Base-by-base conservation (phyloP, 2,329 filamentous ascomycete genomes). In the Trichophyton simii region DNA sequence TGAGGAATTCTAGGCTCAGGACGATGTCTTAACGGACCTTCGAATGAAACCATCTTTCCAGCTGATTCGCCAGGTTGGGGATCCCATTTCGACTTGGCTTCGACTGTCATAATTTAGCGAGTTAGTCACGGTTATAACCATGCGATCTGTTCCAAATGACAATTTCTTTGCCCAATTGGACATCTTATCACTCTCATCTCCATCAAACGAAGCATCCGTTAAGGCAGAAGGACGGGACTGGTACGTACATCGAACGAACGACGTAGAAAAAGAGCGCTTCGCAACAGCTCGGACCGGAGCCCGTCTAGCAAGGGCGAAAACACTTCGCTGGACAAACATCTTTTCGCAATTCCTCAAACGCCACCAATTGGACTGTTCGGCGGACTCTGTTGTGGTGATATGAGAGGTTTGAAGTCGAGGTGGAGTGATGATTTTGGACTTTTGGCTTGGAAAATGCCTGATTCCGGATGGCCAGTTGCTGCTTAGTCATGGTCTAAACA, bases 241-340 rank as follows among this genome's bases (percentile, higher is more conserved):
- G 70, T 67, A 79, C 77, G 68, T 77, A 79, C 77, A 70, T 69
- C 76, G 76, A 68, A 72, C 67, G 65, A 77, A 66, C 62, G 76
- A 74, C 58, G 76, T 74, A 61, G 76, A 74, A 69, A 79, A 78
- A 9, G 75, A 72, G 69, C 77, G 76, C 64, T 70, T 69, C 66
- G 74, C 71, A 66, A 77, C 62, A 64, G 74, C 71, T 68, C 74
- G 69, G 67, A 72, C 67, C 61, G 76, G 76, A 65, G 75, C 71
- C 68, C 76, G 77, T 72, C 75, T 73, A 61, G 74, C 77, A 65
- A 78, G 71, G 68, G 73, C 71, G 70, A 75, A 74, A 67, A 72
- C 76, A 68, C 75, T 74, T 68, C 75, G 77, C 71, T 75, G 75
- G 66, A 74, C 72, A 72, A 77, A 78, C 77, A 78, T 79, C 71